These are phyloP conservation scores for Forsythia viridissima DNA, from an alignment of 257 asterid genomes.

Conservation along the genomic window DNA sequence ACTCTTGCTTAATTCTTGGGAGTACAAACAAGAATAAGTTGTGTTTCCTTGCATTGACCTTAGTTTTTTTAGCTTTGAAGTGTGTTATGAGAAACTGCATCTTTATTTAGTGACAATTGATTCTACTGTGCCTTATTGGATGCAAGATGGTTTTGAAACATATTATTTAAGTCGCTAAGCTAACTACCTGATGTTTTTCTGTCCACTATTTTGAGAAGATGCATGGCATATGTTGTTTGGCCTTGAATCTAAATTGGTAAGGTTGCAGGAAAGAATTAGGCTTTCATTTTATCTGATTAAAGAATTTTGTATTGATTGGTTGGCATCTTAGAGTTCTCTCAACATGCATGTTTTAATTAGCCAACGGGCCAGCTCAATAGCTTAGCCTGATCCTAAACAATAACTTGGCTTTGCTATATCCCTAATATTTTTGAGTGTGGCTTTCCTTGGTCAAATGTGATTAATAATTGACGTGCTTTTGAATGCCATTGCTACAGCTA, in stretches of 20 bases:
- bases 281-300: not conserved
- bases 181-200: not conserved
- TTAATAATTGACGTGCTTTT: not conserved
- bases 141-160: not conserved
- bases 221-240: not conserved
- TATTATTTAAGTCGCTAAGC: not conserved
- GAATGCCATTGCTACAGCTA: not conserved
- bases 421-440: not conserved
- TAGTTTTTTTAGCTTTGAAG: not conserved
- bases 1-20: not conserved
- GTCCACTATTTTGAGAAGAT: not conserved
- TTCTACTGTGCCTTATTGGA: not conserved
- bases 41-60: not conserved
- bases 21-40: not conserved
- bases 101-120: not conserved
- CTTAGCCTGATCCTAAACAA: not conserved
- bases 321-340: not conserved
- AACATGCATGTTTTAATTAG: not conserved
- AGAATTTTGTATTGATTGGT: not conserved
- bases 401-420: not conserved
- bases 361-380: not conserved
- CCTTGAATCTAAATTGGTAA: not conserved
- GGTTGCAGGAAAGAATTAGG: not conserved
- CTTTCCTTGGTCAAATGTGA: not conserved
- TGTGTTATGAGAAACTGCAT: not conserved